Evolutionary conservation across 352 stramenopile genomes (phyloP).

Genomic region (Blastocystis sp.): DNA sequence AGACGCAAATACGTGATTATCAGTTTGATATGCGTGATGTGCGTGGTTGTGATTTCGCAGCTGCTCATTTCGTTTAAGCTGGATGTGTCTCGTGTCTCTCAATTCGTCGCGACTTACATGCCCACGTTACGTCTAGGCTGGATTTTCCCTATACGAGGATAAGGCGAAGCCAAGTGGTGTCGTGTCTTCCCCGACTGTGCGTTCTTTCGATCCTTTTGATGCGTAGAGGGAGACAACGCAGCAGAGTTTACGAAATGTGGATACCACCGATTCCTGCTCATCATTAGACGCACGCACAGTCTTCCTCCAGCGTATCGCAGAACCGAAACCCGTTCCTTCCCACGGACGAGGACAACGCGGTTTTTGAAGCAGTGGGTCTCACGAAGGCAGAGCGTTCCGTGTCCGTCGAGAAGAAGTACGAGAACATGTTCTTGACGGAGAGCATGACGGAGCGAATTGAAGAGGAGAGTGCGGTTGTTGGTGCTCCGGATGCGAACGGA

Average conservation of each 20-base stretch:
- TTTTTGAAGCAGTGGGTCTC: not conserved
- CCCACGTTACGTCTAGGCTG: not conserved
- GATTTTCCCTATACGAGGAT: conserved; percentile 15
- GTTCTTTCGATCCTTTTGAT: not conserved
- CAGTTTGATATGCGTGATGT: not conserved
- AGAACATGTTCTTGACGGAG: not conserved
- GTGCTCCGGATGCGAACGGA: not conserved
- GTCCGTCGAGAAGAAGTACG: not conserved
- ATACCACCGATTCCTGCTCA: not conserved
- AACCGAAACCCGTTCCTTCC: conserved; percentile 8
- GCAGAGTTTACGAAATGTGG: not conserved
- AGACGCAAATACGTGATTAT: conserved; percentile 20
- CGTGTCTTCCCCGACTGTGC: too few relatives aligned
- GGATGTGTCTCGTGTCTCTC: conserved; percentile 45
- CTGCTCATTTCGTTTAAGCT: conserved; percentile 51
- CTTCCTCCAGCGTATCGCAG: not conserved
- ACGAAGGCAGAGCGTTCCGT: not conserved
- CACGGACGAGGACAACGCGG: not conserved
- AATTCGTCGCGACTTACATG: not conserved
- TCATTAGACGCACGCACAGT: not conserved
- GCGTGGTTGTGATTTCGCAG: conserved; percentile 19
- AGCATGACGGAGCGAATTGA: not conserved
- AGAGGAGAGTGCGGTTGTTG: not conserved
- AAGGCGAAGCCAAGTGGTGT: not conserved
- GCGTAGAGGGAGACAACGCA: not conserved